These are phyloP conservation scores for Scutellaria barbata DNA, from an alignment of 257 asterid species.

Conservation along the genomic window DNA sequence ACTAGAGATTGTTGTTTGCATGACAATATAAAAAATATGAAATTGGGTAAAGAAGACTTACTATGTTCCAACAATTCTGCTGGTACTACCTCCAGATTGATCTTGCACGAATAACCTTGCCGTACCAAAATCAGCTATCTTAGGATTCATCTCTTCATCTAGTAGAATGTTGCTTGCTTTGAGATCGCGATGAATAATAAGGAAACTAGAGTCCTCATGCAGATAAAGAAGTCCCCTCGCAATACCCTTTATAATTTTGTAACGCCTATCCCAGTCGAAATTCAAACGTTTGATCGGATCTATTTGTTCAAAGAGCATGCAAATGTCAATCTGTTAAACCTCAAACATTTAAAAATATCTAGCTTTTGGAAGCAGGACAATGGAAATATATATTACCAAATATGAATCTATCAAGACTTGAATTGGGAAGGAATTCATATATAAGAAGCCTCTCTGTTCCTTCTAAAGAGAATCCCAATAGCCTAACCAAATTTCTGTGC, in stretches of 20 bases:
- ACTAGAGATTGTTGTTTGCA: background rate
- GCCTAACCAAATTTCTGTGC: constrained; percentile 38
- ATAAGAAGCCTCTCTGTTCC: constrained; percentile 33
- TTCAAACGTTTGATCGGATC: constrained; percentile 21
- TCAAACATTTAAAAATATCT: background rate
- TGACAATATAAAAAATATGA: background rate
- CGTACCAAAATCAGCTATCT: constrained; percentile 40
- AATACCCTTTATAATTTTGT: constrained; percentile 37
- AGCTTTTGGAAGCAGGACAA: background rate
- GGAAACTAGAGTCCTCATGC: constrained; percentile 33
- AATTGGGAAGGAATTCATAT: constrained; percentile 33
- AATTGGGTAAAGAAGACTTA: constrained; percentile 11
- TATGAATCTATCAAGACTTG: constrained; percentile 35
- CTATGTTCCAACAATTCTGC: constrained; percentile 43
- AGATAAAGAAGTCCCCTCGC: constrained; percentile 43
- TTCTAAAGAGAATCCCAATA: constrained; percentile 29
- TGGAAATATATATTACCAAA: constrained; percentile 29
- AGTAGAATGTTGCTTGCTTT: constrained; percentile 35
- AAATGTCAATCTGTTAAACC: background rate
- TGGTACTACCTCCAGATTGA: constrained; percentile 22
- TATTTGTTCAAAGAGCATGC: background rate
- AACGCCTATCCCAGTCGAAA: constrained; percentile 34
- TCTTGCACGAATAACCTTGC: constrained; percentile 35
- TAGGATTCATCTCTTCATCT: constrained; percentile 38
- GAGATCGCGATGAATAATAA: constrained; percentile 38